Base-by-base conservation (phyloP, 805 yeast species). In the Starmerella roubikii region DNA sequence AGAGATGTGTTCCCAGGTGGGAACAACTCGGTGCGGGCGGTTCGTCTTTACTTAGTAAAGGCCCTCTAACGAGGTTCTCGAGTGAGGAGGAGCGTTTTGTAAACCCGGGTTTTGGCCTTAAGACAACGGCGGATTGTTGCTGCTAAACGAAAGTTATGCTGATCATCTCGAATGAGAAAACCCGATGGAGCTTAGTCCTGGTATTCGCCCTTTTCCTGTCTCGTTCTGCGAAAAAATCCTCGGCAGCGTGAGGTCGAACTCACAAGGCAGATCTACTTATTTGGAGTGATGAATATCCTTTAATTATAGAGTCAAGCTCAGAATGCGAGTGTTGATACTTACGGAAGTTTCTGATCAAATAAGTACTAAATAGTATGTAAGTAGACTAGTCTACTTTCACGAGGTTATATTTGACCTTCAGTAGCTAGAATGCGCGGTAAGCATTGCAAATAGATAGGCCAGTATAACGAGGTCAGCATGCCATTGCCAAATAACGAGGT, bases 161-260 rank as follows among this genome's bases (percentile, higher is more conserved):
- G 37, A 22, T 42, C 46, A 20, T 42, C 34, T 27, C 18, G 39
- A 30, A n/a, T 8, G 26, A 42, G 45, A 32, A 45, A 45, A 53
- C 57, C 39, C 57, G 54, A 54, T 52, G 57, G 57, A 53, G 57
- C 57, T 54, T 50, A 54, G 43, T 37, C 41, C 48, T 31, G 45
- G 49, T 40, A 47, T 44, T 46, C 45, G 41, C 48, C 44, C 32
- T 40, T 30, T 36, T 30, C 30, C 19, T 31, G 9, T n/a, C 40
- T 37, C 32, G 37, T 27, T 25, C 32, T 13, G 39, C 25, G 31
- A 15, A 32, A 19, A 13, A 13, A 12, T 33, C 12, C 20, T 28
- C 30, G 45, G 40, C 42, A 38, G 40, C 38, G 53, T 50, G 45
- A 43, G 51, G 55, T 53, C 57, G 46, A 46, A 53, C 52, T 43